These are phyloP conservation scores for Erysimum cheiranthoides DNA, from an alignment of 345 rosid genomes.

Conservation along the genomic window DNA sequence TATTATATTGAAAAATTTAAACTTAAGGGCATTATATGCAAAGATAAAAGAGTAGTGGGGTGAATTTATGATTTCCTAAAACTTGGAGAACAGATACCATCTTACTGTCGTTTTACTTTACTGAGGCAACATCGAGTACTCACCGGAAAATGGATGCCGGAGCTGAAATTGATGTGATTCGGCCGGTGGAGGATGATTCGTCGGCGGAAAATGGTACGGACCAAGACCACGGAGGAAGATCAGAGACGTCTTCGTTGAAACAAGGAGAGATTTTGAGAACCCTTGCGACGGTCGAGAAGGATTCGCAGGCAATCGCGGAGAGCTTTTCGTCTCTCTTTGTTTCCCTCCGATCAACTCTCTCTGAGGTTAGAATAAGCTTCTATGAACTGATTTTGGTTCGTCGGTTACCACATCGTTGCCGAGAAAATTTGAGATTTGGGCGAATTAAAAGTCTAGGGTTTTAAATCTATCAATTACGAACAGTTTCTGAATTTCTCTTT, in stretches of 20 bases:
- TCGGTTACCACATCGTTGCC: conserved; percentile 4
- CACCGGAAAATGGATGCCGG: conserved; percentile 46
- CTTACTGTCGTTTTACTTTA: background rate
- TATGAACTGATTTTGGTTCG: background rate
- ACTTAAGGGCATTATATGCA: background rate
- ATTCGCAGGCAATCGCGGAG: conserved; percentile 78
- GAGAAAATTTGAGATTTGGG: background rate
- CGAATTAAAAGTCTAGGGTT: conserved; percentile 16
- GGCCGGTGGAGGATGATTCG: conserved; percentile 4
- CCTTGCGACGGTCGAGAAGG: conserved; percentile 81
- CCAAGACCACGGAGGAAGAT: conserved; percentile 18
- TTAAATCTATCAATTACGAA: background rate
- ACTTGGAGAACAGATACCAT: conserved; percentile 14
- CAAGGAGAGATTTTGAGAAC: conserved; percentile 66
- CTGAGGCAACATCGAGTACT: background rate
- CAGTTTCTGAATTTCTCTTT: conserved; percentile 18
- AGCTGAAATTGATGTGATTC: conserved; percentile 28
- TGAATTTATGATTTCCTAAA: background rate
- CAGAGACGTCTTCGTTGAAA: conserved; percentile 42
- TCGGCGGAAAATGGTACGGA: background rate
- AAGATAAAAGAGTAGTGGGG: conserved; percentile 4
- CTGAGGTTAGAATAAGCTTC: conserved; percentile 59
- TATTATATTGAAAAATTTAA: background rate
- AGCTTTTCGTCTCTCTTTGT: conserved; percentile 85
- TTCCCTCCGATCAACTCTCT: conserved; percentile 81